These are phyloP conservation scores for Penicillium samsonianum DNA, from an alignment of 495 filamentous ascomycete species.

Conservation along the genomic window DNA sequence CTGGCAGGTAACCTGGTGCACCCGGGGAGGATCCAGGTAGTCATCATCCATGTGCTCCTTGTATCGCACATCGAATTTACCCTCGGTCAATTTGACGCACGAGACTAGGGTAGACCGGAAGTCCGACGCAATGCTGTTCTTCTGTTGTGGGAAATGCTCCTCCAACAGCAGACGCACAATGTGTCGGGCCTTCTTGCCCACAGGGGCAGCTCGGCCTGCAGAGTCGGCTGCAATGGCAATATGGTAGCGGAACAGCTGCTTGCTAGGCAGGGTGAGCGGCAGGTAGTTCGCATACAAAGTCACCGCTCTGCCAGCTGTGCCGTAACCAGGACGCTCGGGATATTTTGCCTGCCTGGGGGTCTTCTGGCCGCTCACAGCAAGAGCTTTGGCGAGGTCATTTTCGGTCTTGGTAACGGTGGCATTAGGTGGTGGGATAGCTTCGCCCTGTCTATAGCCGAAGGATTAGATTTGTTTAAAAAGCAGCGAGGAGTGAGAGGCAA, in stretches of 20 bases:
- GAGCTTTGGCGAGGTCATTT: conserved; percentile 27
- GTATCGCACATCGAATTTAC: conserved; percentile 39
- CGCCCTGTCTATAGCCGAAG: conserved; percentile 21
- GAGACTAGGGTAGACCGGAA: conserved; percentile 56
- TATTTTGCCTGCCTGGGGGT: conserved; percentile 19
- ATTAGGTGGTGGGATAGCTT: conserved; percentile 25
- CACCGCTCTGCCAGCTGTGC: conserved; percentile 51
- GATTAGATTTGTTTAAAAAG: neutral
- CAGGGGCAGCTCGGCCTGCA: conserved; percentile 34
- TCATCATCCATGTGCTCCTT: conserved; percentile 45
- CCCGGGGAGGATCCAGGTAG: conserved; percentile 38
- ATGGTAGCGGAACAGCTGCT: conserved; percentile 41
- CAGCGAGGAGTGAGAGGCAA: neutral
- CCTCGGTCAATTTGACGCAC: conserved; percentile 33
- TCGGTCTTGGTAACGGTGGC: conserved; percentile 34
- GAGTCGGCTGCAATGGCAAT: conserved; percentile 30
- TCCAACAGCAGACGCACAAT: conserved; percentile 55
- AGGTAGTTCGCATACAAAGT: conserved; percentile 68
- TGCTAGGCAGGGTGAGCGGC: conserved; percentile 44
- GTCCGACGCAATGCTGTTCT: conserved; percentile 55
- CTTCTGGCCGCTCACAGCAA: conserved; percentile 25
- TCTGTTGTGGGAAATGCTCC: conserved; percentile 32
- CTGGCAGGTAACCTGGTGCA: conserved; percentile 49
- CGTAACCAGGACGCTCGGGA: conserved; percentile 60
- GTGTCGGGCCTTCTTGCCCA: conserved; percentile 54